Conservation (phyloP, 2,329 filamentous ascomycete species). For the Pseudogymnoascus sp. region DNA sequence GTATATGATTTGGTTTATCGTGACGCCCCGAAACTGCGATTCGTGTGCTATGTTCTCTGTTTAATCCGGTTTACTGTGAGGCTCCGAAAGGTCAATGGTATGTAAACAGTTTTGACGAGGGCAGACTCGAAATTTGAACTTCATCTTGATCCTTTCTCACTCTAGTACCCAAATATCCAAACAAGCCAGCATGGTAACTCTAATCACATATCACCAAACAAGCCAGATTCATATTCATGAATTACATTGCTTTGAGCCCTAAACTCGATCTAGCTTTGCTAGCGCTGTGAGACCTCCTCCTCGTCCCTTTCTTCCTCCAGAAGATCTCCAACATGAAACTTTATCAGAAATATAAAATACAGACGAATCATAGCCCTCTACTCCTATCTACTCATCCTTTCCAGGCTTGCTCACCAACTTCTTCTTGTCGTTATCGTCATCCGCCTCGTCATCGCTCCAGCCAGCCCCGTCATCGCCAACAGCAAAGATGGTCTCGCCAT, state of each 20-base stretch:
- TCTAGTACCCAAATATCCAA: neutral
- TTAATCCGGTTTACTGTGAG: neutral
- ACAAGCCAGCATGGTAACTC: neutral
- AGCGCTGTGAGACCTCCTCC: neutral
- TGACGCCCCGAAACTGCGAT: neutral
- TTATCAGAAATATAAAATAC: slow-evolving; percentile 8
- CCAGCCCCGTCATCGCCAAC: slow-evolving; percentile 73
- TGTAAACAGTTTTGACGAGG: neutral
- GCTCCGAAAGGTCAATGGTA: neutral
- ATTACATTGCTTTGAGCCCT: slow-evolving; percentile 7
- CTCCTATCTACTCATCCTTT: slow-evolving; percentile 6
- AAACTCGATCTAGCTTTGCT: neutral
- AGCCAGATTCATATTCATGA: neutral
- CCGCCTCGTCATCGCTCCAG: slow-evolving; percentile 68
- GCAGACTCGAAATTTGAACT: neutral
- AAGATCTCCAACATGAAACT: neutral
- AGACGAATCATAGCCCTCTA: slow-evolving; percentile 10
- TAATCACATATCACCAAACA: neutral
- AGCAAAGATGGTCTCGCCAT: slow-evolving; percentile 93
- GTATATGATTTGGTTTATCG: neutral
- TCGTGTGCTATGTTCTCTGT: neutral
- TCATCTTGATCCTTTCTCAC: neutral
- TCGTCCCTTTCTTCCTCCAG: neutral
- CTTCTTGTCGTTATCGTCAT: slow-evolving; percentile 47
- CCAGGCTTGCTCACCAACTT: slow-evolving; percentile 40